Base-by-base conservation (phyloP, 495 filamentous ascomycete species). In the Tuber melanosporum region DNA sequence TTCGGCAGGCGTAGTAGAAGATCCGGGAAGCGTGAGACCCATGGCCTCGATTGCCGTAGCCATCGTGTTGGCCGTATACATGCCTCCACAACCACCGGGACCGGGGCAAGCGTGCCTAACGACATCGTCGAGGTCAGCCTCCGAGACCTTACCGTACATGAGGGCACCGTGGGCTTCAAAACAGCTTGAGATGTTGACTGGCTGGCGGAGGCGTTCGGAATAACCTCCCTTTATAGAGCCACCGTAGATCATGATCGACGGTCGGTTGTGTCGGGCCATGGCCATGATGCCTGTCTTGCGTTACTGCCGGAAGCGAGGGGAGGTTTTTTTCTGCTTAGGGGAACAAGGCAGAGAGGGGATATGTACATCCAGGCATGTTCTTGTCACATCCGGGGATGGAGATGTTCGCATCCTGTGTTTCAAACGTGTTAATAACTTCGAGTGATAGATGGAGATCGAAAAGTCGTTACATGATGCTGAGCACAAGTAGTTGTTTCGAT, bases 21-120 rank as follows among this genome's bases (percentile, higher is more conserved):
- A 97, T 15, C 95, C 95, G 0, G 95, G 95, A 22, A 98, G 87
- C 3, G 90, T 90, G 39, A 99, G 88, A 73, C 95, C 95, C 93
- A 99, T 97, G 12, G 94, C 92, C 84, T 99, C 95, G 78, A 99
- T 94, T 20, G 94, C 94, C 0, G 94, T 96, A 8, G 93, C 92
- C 94, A 99, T 97, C 3, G 95, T 98, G 84, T 99, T 99, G 74
- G 95, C 95, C 3, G 95, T 99, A 85, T 92, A 89, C 93, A 99
- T 99, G 71, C 95, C 95, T 78, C 95, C 95, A 81, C 95, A 99
- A n/a, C 94, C 94, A 46, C 95, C 95, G 20, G 92, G 90, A 20
- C 93, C 94, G 41, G 95, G 95, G 84, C 95, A 98, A 6, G 95
- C 91, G 79, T 97, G 87, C 70, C 87, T 87, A 85, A 97, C 92